Evolutionary conservation across 2,329 filamentous ascomycete genomes (phyloP).

Genomic region (Fusarium multiceps): DNA sequence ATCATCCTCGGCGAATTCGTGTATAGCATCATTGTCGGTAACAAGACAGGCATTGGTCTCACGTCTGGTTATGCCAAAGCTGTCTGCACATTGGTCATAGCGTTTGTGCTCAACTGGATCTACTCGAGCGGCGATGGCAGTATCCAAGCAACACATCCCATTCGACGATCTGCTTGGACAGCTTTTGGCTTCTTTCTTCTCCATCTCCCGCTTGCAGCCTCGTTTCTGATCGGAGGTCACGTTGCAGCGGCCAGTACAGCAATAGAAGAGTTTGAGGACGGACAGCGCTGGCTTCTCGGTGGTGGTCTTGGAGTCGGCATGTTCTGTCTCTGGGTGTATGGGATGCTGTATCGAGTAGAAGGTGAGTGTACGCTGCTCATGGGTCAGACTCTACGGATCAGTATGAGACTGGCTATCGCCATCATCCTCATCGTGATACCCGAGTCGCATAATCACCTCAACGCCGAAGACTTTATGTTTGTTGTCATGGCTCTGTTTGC

Average conservation of each 20-base stretch:
- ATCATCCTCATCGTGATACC: conserved; percentile 52
- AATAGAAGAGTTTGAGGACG: conserved; percentile 54
- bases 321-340: conserved; percentile 57
- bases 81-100: conserved; percentile 61
- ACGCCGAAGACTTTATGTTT: conserved; percentile 52
- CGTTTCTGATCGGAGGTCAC: conserved; percentile 60
- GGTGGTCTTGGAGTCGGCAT: conserved; percentile 59
- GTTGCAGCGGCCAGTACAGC: conserved; percentile 56
- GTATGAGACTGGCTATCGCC: conserved; percentile 49
- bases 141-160: conserved; percentile 55
- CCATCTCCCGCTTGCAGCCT: conserved; percentile 58
- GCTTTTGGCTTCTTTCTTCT: conserved; percentile 59
- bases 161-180: conserved; percentile 57
- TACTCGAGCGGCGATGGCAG: conserved; percentile 62
- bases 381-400: conserved; percentile 50
- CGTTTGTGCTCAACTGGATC: conserved; percentile 63
- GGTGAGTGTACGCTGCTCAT: conserved; percentile 52
- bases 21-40: conserved; percentile 60
- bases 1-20: conserved; percentile 64
- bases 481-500: conserved; percentile 58
- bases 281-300: conserved; percentile 60
- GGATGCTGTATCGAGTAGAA: conserved; percentile 55
- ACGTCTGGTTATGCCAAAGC: conserved; percentile 57
- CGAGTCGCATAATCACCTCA: conserved; percentile 48
- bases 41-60: conserved; percentile 58